Evolutionary conservation across 2,329 filamentous ascomycete species (phyloP).

Genomic region (Helicocarpus griseus): DNA sequence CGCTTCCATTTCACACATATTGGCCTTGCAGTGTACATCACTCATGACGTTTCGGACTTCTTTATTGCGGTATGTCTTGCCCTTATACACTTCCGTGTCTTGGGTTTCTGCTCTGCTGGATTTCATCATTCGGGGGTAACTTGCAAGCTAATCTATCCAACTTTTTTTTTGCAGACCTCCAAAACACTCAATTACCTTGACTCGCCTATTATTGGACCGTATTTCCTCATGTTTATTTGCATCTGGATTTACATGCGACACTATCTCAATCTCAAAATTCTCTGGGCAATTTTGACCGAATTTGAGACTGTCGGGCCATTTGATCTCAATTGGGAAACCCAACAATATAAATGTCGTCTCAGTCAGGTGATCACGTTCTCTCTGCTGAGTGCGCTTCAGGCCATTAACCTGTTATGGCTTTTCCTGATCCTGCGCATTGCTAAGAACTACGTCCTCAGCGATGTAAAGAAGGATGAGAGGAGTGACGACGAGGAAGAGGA

Average conservation of each 20-base stretch:
- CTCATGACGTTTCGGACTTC: conserved; percentile 89
- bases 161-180: conserved; percentile 52
- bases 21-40: conserved; percentile 85
- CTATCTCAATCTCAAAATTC: conserved; percentile 45
- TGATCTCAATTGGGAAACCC: conserved; percentile 39
- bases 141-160: background rate
- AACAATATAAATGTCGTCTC: conserved; percentile 41
- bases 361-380: conserved; percentile 38
- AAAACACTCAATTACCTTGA: conserved; percentile 90
- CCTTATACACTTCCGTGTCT: background rate
- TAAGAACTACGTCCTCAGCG: conserved; percentile 33
- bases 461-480: conserved; percentile 32
- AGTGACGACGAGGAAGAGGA: conserved; percentile 38
- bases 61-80: conserved; percentile 68
- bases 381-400: conserved; percentile 35
- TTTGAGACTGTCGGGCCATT: conserved; percentile 40
- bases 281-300: conserved; percentile 38
- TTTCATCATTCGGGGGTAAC: background rate
- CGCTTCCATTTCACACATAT: conserved; percentile 97
- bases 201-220: conserved; percentile 65
- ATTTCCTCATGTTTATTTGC: conserved; percentile 72
- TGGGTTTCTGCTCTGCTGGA: background rate
- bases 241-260: conserved; percentile 88
- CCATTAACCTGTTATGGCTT: conserved; percentile 39
- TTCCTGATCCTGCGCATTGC: conserved; percentile 37